A percentile compares a stretch with the other conserved stretches of the same genome.
phyloP scores from a whole-genome alignment of 2,329 filamentous ascomycete species.

The Coniochaeta prunicola region DNA sequence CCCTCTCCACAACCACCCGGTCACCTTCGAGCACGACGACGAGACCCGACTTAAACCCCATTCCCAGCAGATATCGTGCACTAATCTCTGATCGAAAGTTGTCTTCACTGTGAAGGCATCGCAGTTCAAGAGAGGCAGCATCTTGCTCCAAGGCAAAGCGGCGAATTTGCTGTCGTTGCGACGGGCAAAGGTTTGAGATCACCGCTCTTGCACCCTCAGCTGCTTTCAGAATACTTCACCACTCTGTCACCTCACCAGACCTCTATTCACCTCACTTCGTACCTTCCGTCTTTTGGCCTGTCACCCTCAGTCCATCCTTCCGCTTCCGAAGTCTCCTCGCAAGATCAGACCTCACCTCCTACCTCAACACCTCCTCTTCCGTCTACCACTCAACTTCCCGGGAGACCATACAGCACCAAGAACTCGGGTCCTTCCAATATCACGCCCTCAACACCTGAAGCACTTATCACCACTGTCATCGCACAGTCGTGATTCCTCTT shows the following conservation, averaged over 20 bases:
- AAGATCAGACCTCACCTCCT: slow-evolving; percentile 17
- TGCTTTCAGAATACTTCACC: slow-evolving; percentile 11
- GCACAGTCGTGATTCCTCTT: not conserved
- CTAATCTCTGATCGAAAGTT: not conserved
- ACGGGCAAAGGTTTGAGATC: slow-evolving; percentile 28
- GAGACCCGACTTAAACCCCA: not conserved
- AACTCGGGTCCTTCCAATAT: slow-evolving; percentile 7
- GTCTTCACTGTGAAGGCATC: not conserved
- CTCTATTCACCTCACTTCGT: slow-evolving; percentile 1
- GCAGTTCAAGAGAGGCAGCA: not conserved
- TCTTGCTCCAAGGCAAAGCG: not conserved
- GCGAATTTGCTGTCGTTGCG: slow-evolving; percentile 3
- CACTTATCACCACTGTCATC: slow-evolving; percentile 8
- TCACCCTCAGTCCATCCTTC: slow-evolving; percentile 13
- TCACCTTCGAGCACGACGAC: not conserved
- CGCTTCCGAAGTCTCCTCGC: slow-evolving; percentile 18
- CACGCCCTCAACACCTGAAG: slow-evolving; percentile 7
- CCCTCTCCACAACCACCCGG: not conserved
- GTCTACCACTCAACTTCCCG: slow-evolving; percentile 1
- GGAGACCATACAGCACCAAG: slow-evolving; percentile 8
- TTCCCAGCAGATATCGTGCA: not conserved
- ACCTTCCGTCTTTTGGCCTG: slow-evolving; percentile 2
- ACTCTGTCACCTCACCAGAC: slow-evolving; percentile 20
- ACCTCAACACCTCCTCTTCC: slow-evolving; percentile 7
- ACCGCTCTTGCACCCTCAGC: slow-evolving; percentile 23